A percentile compares a stretch with the other conserved stretches of the same genome.
Evolutionary conservation across 139 green algal species (phyloP).

Genomic region (Pseudopediastrum boryanum): DNA sequence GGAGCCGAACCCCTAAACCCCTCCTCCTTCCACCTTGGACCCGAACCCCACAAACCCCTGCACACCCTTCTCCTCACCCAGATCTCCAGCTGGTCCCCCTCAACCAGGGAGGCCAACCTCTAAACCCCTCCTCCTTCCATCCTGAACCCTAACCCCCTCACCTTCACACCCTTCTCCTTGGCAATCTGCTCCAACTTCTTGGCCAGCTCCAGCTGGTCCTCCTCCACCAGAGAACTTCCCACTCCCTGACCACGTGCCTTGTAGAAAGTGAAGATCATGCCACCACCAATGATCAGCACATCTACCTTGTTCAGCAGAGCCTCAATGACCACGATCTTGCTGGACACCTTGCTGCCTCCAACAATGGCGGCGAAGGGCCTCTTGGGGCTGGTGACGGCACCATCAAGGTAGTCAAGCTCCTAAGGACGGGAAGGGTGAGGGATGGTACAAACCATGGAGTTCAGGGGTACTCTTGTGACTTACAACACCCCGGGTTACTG

Average conservation of each 20-base stretch:
- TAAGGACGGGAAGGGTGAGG: too few relatives aligned
- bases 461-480: too few relatives aligned
- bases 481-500: too few relatives aligned
- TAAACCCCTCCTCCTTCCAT: too few relatives aligned
- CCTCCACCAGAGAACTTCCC: conserved; percentile 96
- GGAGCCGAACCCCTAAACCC: too few relatives aligned
- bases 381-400: conserved; percentile 89
- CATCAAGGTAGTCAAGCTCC: conserved; percentile 86
- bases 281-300: conserved; percentile 94
- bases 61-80: too few relatives aligned
- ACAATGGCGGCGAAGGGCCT: conserved; percentile 97
- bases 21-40: too few relatives aligned
- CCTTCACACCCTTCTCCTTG: conserved; percentile 88
- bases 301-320: conserved; percentile 93
- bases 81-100: too few relatives aligned
- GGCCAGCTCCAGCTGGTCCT: conserved; percentile 98
- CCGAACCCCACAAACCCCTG: too few relatives aligned
- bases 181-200: conserved; percentile 87
- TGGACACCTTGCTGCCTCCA: conserved; percentile 97
- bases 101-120: too few relatives aligned
- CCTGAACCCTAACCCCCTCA: too few relatives aligned
- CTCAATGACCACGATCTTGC: conserved; percentile 99
- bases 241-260: conserved; percentile 86
- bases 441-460: too few relatives aligned
- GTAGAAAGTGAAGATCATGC: conserved; percentile 99